Conservation (phyloP, 805 yeast genomes). For the Ogataea parapolymorpha region DNA sequence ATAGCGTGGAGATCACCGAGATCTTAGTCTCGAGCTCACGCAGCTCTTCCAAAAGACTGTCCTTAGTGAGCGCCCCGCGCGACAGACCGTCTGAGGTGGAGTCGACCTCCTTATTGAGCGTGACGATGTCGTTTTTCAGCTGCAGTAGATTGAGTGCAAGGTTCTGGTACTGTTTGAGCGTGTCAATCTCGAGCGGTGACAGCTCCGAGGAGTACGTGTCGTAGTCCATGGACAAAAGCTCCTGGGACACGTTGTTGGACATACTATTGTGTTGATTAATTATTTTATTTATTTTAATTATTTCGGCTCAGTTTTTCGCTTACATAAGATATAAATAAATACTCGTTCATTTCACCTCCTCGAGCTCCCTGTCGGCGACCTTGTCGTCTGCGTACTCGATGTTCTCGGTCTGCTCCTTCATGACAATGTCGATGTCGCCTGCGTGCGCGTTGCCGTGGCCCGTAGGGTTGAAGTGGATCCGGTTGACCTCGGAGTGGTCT, state of each 20-base stretch:
- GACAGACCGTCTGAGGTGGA: conserved; percentile 25
- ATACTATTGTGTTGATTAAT: not conserved
- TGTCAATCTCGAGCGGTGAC: conserved; percentile 33
- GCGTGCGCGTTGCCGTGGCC: conserved; percentile 15
- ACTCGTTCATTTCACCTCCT: not conserved
- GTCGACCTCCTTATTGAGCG: conserved; percentile 22
- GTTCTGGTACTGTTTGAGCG: conserved; percentile 38
- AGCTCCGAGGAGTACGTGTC: conserved; percentile 30
- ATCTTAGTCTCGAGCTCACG: conserved; percentile 24
- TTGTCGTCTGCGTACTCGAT: conserved; percentile 15
- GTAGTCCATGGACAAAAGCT: conserved; percentile 22
- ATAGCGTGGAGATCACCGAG: conserved; percentile 31
- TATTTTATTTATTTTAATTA: too few relatives aligned
- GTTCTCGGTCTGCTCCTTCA: conserved; percentile 12
- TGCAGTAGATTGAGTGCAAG: conserved; percentile 33
- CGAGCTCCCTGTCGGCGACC: conserved; percentile 9
- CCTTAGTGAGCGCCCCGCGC: conserved; percentile 15
- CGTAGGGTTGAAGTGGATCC: conserved; percentile 12
- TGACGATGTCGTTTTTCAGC: conserved; percentile 23
- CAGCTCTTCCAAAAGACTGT: conserved; percentile 20
- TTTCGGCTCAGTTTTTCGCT: not conserved
- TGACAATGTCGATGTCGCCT: conserved; percentile 13
- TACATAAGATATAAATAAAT: not conserved
- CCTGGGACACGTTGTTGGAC: conserved; percentile 9
- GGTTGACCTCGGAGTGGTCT: conserved; percentile 32